Evolutionary conservation across 257 asterid species (phyloP), one percentile per base, ranked within the genome.

Genomic region (Solanum piurae): DNA sequence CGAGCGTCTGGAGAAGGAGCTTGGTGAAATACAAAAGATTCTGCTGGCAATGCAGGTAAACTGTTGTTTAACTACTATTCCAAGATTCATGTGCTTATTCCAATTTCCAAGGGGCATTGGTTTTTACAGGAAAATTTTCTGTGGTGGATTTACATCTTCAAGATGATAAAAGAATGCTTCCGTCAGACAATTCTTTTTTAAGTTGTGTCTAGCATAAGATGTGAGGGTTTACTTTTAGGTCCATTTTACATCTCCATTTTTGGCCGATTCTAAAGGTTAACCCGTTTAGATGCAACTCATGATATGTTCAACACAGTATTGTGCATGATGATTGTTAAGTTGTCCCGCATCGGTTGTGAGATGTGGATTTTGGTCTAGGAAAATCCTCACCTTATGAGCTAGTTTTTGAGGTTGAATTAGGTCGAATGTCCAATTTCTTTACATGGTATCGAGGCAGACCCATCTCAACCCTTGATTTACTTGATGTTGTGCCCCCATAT

Each of bases 41-140:
- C 93, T 96, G 34, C 91, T 96, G 89, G 96, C 98, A 88, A 96
- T 96, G 98, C 99, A 96, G 98, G 99, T 96, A 94, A 9, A 85
- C 60, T 66, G 18, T 27, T 62, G 58, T 37, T 46, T 29, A 80
- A 75, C 29, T 49, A 18, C 23, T 58, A 58, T 25, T 71, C 62
- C 80, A 31, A 18, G 64, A 14, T 85, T 85, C 64, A 10, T 29
- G 3, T 85, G 27, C 80, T 66, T 16, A 27, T 76, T 76, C 40
- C 18, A 37, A 77, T 40, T 86, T 10, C 58, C 21, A 7, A 49
- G 62, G 27, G 27, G 5, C 82, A 66, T 62, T 40, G 1, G 7
- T 18, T 40, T 9, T 85, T 16, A 3, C 4, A 5, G 20, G 77
- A 49, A 40, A 40, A 3, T 18, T 49, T 80, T 49, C 85, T 37